These are phyloP conservation scores for Parachlorella kessleri DNA, from an alignment of 139 green algal genomes.

Conservation along the genomic window DNA sequence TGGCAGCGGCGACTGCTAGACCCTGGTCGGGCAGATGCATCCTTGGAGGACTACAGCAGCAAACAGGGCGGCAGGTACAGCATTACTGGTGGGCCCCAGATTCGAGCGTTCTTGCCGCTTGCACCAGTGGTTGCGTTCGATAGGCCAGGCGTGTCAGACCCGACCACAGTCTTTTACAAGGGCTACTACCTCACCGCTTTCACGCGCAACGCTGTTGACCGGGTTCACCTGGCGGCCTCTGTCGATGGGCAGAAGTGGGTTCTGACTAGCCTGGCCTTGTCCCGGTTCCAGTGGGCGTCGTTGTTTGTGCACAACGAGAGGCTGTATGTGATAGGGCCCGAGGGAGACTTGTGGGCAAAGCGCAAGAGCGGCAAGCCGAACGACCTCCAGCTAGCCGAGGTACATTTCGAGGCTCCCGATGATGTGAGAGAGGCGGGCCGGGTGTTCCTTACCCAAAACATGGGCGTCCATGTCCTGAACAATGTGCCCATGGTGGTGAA, in stretches of 20 bases:
- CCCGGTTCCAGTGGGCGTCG: not conserved
- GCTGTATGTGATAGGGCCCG: not conserved
- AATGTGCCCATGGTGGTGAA: not conserved
- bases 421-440: not conserved
- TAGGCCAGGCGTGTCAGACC: too few relatives aligned
- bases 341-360: not conserved
- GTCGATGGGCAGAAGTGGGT: too few relatives aligned
- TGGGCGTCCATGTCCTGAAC: not conserved
- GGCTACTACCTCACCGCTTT: too few relatives aligned
- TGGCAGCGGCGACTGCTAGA: too few relatives aligned
- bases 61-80: not conserved
- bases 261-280: too few relatives aligned
- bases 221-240: too few relatives aligned
- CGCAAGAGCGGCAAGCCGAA: not conserved
- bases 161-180: too few relatives aligned
- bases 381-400: not conserved
- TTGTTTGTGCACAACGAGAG: not conserved
- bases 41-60: not conserved
- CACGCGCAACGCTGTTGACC: too few relatives aligned
- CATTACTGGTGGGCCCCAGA: not conserved
- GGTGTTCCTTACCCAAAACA: not conserved
- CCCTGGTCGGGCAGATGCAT: too few relatives aligned
- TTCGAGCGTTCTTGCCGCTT: too few relatives aligned
- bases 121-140: too few relatives aligned
- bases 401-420: not conserved